Base-by-base conservation (phyloP, 164 flowering plant species). In the Tetrastigma voinierianum region DNA sequence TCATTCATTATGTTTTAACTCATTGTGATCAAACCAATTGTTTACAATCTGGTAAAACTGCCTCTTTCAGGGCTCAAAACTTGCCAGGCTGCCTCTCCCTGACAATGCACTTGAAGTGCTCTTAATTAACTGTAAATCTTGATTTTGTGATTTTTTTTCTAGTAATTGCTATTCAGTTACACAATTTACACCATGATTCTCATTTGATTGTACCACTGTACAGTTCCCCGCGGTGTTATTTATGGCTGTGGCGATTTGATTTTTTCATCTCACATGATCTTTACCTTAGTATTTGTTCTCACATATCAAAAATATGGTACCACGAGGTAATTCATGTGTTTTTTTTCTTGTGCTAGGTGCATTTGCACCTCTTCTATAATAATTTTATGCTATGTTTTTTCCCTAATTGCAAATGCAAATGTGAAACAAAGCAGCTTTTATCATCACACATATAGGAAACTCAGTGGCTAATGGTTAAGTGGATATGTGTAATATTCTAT, bases 241-340 rank as follows among this genome's bases (percentile, higher is more conserved):
- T 90, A 80, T 81, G 98, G 98, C 17, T 93, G 98, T 81, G 98
- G 98, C 48, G 98, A 93, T 79, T 69, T 93, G 75, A 90, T 93
- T 46, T 93, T 93, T 73, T 93, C 98, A 57, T 93, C 98, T 56
- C 98, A 93, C 78, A 93, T 90, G 98, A 93, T 93, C 72, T 93
- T 93, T 75, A 79, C 90, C 45, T 83, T 93, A 3, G 89, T 87
- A 11, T 93, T 93, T 77, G 84, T 90, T 25, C 86, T 76, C 32
- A 87, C 96, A 10, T 93, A 86, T 76, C 89, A 90, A 45, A 90
- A 86, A 65, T 90, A 88, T 73, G 98, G 98, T 32, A 72, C 91
- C 20, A 67, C 60, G 66, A 90, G 98, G 97, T 90, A 84, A 52
- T 16, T 43, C 40, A 57, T 59, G 40, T 12, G 3, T 32, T 32